Evolutionary conservation across 2,329 filamentous ascomycete genomes (phyloP).

Genomic region (Neopestalotiopsis rosae): DNA sequence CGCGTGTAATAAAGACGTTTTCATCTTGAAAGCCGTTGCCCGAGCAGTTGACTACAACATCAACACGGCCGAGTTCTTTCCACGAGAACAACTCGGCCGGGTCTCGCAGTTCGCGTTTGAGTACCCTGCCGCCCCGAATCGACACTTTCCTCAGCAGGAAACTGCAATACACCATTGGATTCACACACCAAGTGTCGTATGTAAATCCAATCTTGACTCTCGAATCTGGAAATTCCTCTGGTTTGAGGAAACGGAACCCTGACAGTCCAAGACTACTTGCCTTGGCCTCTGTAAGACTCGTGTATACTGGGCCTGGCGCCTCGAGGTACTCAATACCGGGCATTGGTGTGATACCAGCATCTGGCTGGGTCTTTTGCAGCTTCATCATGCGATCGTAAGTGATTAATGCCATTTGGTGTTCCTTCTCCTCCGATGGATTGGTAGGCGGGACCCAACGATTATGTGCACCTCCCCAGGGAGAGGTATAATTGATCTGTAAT

Average conservation of each 20-base stretch:
- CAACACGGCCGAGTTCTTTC: slow-evolving; percentile 32
- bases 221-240: slow-evolving; percentile 45
- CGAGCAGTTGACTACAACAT: slow-evolving; percentile 50
- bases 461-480: slow-evolving; percentile 63
- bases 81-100: slow-evolving; percentile 45
- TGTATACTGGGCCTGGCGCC: slow-evolving; percentile 46
- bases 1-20: slow-evolving; percentile 48
- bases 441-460: slow-evolving; percentile 55
- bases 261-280: slow-evolving; percentile 39
- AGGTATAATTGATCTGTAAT: slow-evolving; percentile 56
- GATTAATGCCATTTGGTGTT: slow-evolving; percentile 47
- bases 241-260: slow-evolving; percentile 43
- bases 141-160: slow-evolving; percentile 50
- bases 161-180: slow-evolving; percentile 58
- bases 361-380: slow-evolving; percentile 35
- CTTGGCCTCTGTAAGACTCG: slow-evolving; percentile 37
- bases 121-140: slow-evolving; percentile 40
- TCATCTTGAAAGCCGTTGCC: slow-evolving; percentile 50
- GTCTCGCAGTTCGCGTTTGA: slow-evolving; percentile 41
- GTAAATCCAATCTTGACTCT: slow-evolving; percentile 51
- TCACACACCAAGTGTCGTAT: slow-evolving; percentile 61
- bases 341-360: slow-evolving; percentile 54
- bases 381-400: slow-evolving; percentile 50
- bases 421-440: slow-evolving; percentile 39
- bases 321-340: slow-evolving; percentile 59